Conservation (phyloP, 2,329 filamentous ascomycete genomes). For the Paramyrothecium sp. region DNA sequence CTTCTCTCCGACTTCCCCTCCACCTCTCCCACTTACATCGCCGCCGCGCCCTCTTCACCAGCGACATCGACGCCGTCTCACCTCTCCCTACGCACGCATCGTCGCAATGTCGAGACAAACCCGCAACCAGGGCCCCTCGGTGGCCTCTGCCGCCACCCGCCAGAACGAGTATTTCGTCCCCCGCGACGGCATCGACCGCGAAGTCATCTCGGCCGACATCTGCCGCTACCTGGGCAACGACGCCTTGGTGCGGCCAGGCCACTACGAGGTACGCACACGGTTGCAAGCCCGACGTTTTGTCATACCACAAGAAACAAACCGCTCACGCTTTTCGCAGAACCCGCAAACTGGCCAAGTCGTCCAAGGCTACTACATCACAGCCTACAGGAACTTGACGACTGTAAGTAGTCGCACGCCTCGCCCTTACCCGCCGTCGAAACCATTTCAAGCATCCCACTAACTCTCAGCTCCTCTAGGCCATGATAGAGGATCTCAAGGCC, state of each 20-base stretch:
- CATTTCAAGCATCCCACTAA: constrained; percentile 9
- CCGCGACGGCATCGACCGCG: constrained; percentile 76
- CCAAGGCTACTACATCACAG: constrained; percentile 74
- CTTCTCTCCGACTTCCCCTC: constrained; percentile 11
- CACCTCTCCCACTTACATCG: constrained; percentile 2
- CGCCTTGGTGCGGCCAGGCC: constrained; percentile 73
- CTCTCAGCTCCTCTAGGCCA: constrained; percentile 41
- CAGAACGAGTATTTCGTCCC: constrained; percentile 81
- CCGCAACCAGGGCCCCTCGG: constrained; percentile 33
- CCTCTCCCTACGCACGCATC: constrained; percentile 3
- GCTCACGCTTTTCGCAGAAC: constrained; percentile 39
- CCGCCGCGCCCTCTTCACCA: constrained; percentile 9
- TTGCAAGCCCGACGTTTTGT: not conserved
- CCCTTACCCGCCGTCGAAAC: not conserved
- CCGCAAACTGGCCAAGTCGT: constrained; percentile 58
- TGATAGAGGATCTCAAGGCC: constrained; percentile 62
- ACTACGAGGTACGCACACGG: constrained; percentile 60
- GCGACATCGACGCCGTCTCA: constrained; percentile 3
- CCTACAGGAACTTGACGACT: constrained; percentile 75
- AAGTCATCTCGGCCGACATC: constrained; percentile 82
- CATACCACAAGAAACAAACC: constrained; percentile 14
- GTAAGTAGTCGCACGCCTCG: constrained; percentile 46
- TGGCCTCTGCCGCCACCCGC: constrained; percentile 40
- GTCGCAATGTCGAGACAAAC: constrained; percentile 38
- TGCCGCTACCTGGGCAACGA: constrained; percentile 83